A percentile compares a stretch with the other conserved stretches of the same genome.
Conservation (phyloP, 2,329 filamentous ascomycete species). For the Paramyrothecium roridum region DNA sequence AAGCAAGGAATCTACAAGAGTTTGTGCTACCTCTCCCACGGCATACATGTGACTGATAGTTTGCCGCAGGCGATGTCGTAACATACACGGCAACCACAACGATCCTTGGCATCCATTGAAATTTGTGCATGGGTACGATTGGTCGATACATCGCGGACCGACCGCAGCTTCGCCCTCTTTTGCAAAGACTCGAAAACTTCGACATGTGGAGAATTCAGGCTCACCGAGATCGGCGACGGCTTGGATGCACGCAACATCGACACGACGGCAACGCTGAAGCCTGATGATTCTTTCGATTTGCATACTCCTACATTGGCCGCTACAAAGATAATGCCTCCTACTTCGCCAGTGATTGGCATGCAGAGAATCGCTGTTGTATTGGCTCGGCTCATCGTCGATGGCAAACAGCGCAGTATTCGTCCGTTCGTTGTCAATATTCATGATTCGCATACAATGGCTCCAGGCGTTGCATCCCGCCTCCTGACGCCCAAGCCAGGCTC, state of each 20-base stretch:
- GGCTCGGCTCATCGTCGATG: slow-evolving; percentile 22
- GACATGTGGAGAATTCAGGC: slow-evolving; percentile 29
- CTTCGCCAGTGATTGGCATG: slow-evolving; percentile 16
- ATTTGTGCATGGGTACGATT: slow-evolving; percentile 25
- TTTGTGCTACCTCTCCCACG: slow-evolving; percentile 5
- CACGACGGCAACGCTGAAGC: slow-evolving; percentile 29
- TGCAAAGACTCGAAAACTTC: slow-evolving; percentile 15
- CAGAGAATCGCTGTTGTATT: slow-evolving; percentile 27
- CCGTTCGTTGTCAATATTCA: slow-evolving; percentile 26
- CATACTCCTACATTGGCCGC: slow-evolving; percentile 25
- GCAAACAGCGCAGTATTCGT: slow-evolving; percentile 20
- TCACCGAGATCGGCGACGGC: slow-evolving; percentile 36
- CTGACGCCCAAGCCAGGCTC: slow-evolving; percentile 23
- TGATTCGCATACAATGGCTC: slow-evolving; percentile 18
- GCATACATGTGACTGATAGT: neutral
- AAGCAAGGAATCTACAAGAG: slow-evolving; percentile 3
- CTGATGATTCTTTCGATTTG: slow-evolving; percentile 28
- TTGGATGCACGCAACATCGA: slow-evolving; percentile 34
- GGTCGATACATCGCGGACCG: neutral
- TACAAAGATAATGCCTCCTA: slow-evolving; percentile 27
- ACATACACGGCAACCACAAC: slow-evolving; percentile 13
- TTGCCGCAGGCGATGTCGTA: slow-evolving; percentile 5
- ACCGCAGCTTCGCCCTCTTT: slow-evolving; percentile 12
- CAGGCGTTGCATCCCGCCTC: slow-evolving; percentile 20
- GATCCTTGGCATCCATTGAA: slow-evolving; percentile 25